Evolutionary conservation across 306 rosid species (phyloP).

Genomic region (Malus fusca): DNA sequence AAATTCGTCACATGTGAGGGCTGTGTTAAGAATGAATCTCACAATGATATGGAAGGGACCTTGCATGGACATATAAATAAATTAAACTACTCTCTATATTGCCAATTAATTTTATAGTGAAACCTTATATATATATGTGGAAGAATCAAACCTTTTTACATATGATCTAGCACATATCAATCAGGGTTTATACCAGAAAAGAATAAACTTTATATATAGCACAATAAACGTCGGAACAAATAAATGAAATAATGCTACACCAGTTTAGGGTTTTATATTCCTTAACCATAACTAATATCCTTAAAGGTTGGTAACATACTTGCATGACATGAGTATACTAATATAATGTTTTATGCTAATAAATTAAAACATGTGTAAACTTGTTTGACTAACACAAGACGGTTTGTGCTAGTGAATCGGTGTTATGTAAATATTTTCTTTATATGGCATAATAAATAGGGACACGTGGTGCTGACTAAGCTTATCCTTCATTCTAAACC

Average conservation of each 20-base stretch:
- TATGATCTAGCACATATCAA: not conserved
- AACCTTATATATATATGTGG: no score
- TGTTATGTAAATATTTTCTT: not conserved
- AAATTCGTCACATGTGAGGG: not conserved
- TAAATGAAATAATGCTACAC: no score
- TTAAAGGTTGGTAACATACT: not conserved
- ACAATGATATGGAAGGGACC: no score
- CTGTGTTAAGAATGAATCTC: not conserved
- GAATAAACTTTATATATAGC: no score
- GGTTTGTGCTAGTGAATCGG: not conserved
- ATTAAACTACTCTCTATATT: no score
- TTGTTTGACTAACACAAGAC: no score
- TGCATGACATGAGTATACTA: not conserved
- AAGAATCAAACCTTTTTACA: no score
- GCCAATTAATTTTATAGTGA: no score
- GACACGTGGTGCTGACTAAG: conserved; percentile 6
- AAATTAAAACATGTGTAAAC: no score
- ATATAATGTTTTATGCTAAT: not conserved
- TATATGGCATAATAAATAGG: not conserved
- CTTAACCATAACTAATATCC: no score
- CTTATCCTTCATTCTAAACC: not conserved
- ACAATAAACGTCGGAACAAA: not conserved
- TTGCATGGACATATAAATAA: no score
- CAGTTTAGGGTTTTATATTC: not conserved
- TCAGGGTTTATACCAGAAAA: not conserved